Conservation (phyloP, 495 filamentous ascomycete genomes). For the Podospora fimiseda region DNA sequence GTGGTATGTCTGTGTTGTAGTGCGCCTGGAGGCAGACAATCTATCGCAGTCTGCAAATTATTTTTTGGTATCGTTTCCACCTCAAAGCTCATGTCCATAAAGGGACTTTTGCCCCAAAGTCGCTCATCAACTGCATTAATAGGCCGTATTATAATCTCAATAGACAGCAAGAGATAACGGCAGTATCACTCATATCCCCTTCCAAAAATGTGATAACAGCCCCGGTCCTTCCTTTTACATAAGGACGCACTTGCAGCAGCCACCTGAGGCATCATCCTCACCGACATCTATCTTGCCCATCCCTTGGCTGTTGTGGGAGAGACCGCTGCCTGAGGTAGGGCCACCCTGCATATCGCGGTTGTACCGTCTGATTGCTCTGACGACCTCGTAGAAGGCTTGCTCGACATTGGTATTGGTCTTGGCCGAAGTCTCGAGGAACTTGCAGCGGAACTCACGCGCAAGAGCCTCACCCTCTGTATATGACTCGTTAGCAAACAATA, state of each 20-base stretch:
- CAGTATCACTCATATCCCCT: not conserved
- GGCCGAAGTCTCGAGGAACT: conserved; percentile 98
- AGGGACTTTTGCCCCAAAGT: not conserved
- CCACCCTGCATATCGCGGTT: conserved; percentile 95
- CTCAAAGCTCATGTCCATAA: not conserved
- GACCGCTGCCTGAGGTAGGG: conserved; percentile 58
- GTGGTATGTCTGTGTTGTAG: not conserved
- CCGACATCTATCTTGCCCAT: conserved; percentile 71
- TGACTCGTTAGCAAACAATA: not conserved
- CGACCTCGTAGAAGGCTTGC: conserved; percentile 95
- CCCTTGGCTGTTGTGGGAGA: conserved; percentile 55
- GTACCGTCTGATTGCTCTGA: conserved; percentile 93
- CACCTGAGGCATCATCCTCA: conserved; percentile 60
- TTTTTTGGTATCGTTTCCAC: not conserved
- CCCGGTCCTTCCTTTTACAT: conserved; percentile 58
- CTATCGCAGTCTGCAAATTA: not conserved
- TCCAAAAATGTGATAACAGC: not conserved
- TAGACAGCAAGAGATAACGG: not conserved
- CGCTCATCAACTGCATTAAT: not conserved
- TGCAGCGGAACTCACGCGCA: conserved; percentile 82
- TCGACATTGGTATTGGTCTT: conserved; percentile 98
- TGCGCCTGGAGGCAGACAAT: not conserved
- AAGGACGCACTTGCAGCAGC: conserved; percentile 86
- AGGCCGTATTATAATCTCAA: not conserved
- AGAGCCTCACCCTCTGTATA: conserved; percentile 78